phyloP scores from a whole-genome alignment of 2,329 filamentous ascomycete genomes.

The Graphium sp. region DNA sequence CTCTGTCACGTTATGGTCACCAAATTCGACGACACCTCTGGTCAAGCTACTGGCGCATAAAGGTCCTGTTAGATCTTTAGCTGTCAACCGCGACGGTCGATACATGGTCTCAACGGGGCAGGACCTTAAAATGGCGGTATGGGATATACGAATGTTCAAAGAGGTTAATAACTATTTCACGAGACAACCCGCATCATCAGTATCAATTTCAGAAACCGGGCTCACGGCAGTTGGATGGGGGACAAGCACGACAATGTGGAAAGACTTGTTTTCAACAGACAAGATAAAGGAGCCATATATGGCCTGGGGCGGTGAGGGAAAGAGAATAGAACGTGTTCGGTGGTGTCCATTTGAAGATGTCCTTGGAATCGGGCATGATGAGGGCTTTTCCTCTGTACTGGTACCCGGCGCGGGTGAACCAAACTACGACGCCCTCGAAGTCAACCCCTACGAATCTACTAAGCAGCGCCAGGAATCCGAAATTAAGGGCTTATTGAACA shows the following conservation, averaged over 20 bases:
- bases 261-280: slow-evolving; percentile 67
- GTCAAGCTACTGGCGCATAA: slow-evolving; percentile 84
- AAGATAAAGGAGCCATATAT: slow-evolving; percentile 85
- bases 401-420: slow-evolving; percentile 91
- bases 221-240: slow-evolving; percentile 85
- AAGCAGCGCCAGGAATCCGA: slow-evolving; percentile 89
- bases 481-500: slow-evolving; percentile 80
- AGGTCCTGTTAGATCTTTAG: slow-evolving; percentile 73
- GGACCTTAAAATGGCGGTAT: slow-evolving; percentile 82
- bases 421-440: slow-evolving; percentile 86
- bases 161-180: slow-evolving; percentile 84
- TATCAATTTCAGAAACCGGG: slow-evolving; percentile 78
- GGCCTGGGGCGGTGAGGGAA: slow-evolving; percentile 77
- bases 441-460: slow-evolving; percentile 85
- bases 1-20: slow-evolving; percentile 88
- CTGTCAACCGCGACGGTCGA: slow-evolving; percentile 73
- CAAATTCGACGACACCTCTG: slow-evolving; percentile 69
- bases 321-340: slow-evolving; percentile 59
- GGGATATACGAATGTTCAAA: slow-evolving; percentile 89
- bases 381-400: slow-evolving; percentile 78
- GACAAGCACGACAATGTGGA: slow-evolving; percentile 80
- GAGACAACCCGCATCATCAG: slow-evolving; percentile 61
- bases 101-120: slow-evolving; percentile 95
- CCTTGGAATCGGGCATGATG: slow-evolving; percentile 67
- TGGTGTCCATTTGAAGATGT: slow-evolving; percentile 97